Conservation (phyloP, 352 stramenopile species). For the Globisporangium canariense region DNA sequence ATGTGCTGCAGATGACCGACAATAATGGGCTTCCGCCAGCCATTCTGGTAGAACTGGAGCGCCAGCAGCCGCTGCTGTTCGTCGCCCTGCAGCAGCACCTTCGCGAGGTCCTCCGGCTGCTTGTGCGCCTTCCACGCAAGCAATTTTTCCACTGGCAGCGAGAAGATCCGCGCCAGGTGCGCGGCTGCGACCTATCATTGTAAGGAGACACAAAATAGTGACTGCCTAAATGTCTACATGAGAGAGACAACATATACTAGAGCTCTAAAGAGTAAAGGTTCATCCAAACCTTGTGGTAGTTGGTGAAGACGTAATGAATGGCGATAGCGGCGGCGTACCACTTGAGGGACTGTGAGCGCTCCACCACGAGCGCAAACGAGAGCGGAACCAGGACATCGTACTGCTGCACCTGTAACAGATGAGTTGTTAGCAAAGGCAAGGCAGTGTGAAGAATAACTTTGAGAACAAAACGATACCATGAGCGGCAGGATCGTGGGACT, state of each 20-base stretch:
- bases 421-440: neutral
- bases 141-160: conserved; percentile 3
- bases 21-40: conserved; percentile 34
- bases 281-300: conserved; percentile 20
- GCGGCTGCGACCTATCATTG: conserved; percentile 9
- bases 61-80: conserved; percentile 29
- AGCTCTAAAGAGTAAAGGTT: no score
- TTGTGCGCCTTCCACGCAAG: neutral
- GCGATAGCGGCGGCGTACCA: conserved; percentile 53
- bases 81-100: conserved; percentile 35
- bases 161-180: conserved; percentile 23
- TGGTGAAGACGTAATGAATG: conserved; percentile 44
- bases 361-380: conserved; percentile 50
- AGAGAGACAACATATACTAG: neutral
- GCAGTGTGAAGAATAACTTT: neutral
- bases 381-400: conserved; percentile 47
- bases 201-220: neutral
- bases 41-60: conserved; percentile 50
- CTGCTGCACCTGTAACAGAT: conserved; percentile 25
- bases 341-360: conserved; percentile 54
- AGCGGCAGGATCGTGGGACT: conserved; percentile 33
- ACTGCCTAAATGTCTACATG: no score
- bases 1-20: neutral
- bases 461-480: conserved; percentile 25
- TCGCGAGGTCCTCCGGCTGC: conserved; percentile 23